Evolutionary conservation across 2,329 filamentous ascomycete genomes (phyloP).

Genomic region (Botrytis aclada): DNA sequence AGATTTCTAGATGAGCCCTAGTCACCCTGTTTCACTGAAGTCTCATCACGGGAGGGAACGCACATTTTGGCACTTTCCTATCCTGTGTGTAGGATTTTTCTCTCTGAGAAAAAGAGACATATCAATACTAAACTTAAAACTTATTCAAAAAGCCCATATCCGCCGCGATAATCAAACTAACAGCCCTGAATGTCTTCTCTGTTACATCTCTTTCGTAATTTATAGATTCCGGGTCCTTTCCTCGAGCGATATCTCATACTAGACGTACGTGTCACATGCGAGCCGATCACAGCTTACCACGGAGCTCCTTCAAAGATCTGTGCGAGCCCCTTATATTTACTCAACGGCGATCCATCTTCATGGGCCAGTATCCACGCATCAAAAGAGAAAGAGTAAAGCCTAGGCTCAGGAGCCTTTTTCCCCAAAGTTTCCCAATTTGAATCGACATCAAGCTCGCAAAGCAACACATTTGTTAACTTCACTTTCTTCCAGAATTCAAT

Average conservation of each 20-base stretch:
- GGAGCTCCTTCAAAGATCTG: not conserved
- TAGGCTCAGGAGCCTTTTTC: not conserved
- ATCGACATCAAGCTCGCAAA: not conserved
- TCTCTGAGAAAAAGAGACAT: not conserved
- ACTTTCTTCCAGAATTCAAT: not conserved
- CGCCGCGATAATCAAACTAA: not conserved
- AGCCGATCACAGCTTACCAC: not conserved
- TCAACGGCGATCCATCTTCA: not conserved
- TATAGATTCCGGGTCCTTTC: not conserved
- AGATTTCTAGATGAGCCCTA: not conserved
- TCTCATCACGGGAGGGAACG: not conserved
- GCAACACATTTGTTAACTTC: not conserved
- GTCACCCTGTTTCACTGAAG: not conserved
- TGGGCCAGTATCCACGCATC: not conserved
- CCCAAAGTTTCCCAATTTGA: not conserved
- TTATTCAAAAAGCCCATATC: not conserved
- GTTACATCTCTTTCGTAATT: not conserved
- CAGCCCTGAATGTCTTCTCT: fast-evolving
- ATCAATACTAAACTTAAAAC: not conserved
- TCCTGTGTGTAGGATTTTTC: not conserved
- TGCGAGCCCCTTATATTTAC: not conserved
- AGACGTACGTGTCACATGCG: not conserved
- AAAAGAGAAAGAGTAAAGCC: not conserved
- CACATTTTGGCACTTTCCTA: not conserved
- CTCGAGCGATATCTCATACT: not conserved